A percentile compares a stretch with the other conserved stretches of the same genome.
Conservation (phyloP, 768 basidiomycete species). For the Phlebiopsis gigantea region DNA sequence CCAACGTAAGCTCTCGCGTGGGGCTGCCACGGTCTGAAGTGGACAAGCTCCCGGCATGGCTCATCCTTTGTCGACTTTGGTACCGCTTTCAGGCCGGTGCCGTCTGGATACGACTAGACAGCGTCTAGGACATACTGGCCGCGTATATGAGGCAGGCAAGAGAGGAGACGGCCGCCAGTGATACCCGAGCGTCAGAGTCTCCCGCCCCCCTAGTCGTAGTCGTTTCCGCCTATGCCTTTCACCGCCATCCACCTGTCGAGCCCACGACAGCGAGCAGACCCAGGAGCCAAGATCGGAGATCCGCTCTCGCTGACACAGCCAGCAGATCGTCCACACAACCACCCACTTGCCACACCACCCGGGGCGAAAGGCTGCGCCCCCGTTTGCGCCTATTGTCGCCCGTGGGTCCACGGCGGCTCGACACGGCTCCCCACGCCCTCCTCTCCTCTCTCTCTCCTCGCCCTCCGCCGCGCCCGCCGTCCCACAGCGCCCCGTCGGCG, state of each 20-base stretch:
- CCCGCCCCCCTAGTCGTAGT: not conserved
- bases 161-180: not conserved
- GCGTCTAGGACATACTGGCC: not conserved
- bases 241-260: too few relatives aligned
- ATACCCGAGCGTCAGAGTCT: not conserved
- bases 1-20: too few relatives aligned
- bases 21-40: too few relatives aligned
- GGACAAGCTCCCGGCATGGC: not conserved
- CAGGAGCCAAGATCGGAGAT: not conserved
- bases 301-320: not conserved
- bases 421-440: not conserved
- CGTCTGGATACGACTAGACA: not conserved
- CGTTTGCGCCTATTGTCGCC: not conserved
- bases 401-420: not conserved
- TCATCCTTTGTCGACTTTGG: not conserved
- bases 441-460: not conserved
- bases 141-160: not conserved
- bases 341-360: not conserved
- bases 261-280: too few relatives aligned
- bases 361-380: not conserved
- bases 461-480: not conserved
- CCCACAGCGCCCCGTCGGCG: not conserved
- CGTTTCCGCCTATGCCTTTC: too few relatives aligned
- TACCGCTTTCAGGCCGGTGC: not conserved
- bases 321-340: not conserved